Conservation (phyloP, 257 asterid species). For the Buddleja alternifolia region DNA sequence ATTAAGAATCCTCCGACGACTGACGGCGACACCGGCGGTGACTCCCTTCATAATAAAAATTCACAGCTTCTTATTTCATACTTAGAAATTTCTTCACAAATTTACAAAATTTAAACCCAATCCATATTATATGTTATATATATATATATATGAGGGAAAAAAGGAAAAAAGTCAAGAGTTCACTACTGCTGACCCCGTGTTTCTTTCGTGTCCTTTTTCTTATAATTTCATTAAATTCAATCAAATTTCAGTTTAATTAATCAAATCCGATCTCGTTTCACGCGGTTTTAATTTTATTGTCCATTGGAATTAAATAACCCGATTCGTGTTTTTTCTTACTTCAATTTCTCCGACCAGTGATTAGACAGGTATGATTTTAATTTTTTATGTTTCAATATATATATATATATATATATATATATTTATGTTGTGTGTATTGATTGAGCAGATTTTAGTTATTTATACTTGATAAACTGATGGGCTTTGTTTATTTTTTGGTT, state of each 20-base stretch:
- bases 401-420: too few species aligned
- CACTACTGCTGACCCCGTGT: slow-evolving; percentile 52
- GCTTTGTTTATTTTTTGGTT: not conserved
- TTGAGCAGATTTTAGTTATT: too few species aligned
- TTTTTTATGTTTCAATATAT: not conserved
- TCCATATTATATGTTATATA: not conserved
- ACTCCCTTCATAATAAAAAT: slow-evolving; percentile 13
- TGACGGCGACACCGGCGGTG: slow-evolving; percentile 44
- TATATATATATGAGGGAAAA: not conserved
- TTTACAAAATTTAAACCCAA: not conserved
- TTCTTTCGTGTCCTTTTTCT: slow-evolving; percentile 37
- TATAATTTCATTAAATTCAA: slow-evolving; percentile 37
- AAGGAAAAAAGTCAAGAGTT: slow-evolving; percentile 43
- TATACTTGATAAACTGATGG: not conserved
- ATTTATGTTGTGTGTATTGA: too few species aligned
- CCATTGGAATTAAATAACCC: slow-evolving; percentile 13
- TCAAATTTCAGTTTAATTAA: slow-evolving; percentile 26
- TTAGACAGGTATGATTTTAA: slow-evolving; percentile 24
- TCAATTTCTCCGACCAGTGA: not conserved
- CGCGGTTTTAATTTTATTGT: slow-evolving; percentile 40
- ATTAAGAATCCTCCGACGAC: slow-evolving; percentile 33
- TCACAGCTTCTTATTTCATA: not conserved
- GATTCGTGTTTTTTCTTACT: not conserved
- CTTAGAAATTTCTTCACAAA: slow-evolving; percentile 17
- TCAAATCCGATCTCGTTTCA: slow-evolving; percentile 33